These are phyloP conservation scores for Zalerion maritima DNA, from an alignment of 495 filamentous ascomycete species.

Conservation along the genomic window DNA sequence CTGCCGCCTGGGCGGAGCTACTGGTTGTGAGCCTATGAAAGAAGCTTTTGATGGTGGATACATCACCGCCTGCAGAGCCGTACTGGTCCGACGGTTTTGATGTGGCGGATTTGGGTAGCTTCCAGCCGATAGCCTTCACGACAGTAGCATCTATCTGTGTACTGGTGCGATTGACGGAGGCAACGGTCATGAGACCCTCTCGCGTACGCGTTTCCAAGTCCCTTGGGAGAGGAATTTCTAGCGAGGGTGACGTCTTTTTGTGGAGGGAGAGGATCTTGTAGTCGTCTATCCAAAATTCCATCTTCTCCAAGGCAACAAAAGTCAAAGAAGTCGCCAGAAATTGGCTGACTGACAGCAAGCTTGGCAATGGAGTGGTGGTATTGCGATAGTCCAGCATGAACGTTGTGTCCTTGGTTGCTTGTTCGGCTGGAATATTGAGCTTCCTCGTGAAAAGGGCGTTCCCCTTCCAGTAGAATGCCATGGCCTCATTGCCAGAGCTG, in stretches of 20 bases:
- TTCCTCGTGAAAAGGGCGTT: slow-evolving; percentile 85
- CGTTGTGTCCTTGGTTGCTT: slow-evolving; percentile 55
- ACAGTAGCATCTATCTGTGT: slow-evolving; percentile 85
- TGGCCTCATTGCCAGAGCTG: slow-evolving; percentile 74
- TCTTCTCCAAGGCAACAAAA: slow-evolving; percentile 74
- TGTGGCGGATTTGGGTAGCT: slow-evolving; percentile 34
- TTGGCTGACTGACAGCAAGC: slow-evolving; percentile 69
- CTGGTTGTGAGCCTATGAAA: slow-evolving; percentile 59
- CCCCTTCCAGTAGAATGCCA: slow-evolving; percentile 99
- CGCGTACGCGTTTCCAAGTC: slow-evolving; percentile 69
- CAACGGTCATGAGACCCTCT: slow-evolving; percentile 73
- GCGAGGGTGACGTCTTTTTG: slow-evolving; percentile 71
- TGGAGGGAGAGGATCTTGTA: slow-evolving; percentile 59
- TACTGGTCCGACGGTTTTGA: slow-evolving; percentile 23
- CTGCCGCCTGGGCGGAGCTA: slow-evolving; percentile 22
- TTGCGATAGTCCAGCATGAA: slow-evolving; percentile 92
- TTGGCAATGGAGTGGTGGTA: slow-evolving; percentile 67
- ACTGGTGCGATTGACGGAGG: slow-evolving; percentile 56
- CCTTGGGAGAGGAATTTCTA: slow-evolving; percentile 56
- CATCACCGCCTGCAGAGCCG: slow-evolving; percentile 21
- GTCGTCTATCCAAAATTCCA: slow-evolving; percentile 85
- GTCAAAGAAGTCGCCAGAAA: slow-evolving; percentile 92
- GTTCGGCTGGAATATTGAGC: slow-evolving; percentile 47
- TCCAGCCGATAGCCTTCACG: slow-evolving; percentile 82
- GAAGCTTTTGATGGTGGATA: slow-evolving; percentile 55